phyloP scores from a whole-genome alignment of 2,329 filamentous ascomycete species.

The Cytospora leucostoma region DNA sequence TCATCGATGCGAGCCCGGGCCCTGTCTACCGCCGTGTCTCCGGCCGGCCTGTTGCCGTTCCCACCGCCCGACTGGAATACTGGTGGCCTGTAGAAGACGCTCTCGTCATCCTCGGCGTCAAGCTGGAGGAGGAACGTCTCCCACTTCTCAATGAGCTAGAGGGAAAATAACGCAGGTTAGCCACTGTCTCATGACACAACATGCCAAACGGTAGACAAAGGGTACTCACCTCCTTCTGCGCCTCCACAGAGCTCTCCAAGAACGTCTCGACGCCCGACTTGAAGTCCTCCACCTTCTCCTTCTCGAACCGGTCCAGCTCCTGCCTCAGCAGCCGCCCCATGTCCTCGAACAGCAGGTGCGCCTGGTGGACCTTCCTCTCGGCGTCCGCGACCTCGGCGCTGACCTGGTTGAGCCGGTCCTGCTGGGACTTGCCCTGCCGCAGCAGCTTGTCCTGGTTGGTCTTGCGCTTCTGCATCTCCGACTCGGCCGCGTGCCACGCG shows the following conservation, averaged over 20 bases:
- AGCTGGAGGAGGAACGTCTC: slow-evolving; percentile 97
- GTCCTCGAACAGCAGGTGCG: slow-evolving; percentile 88
- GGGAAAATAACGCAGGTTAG: background rate
- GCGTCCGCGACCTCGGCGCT: slow-evolving; percentile 93
- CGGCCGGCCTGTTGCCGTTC: slow-evolving; percentile 46
- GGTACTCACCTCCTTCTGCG: slow-evolving; percentile 86
- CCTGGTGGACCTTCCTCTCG: slow-evolving; percentile 89
- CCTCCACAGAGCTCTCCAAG: slow-evolving; percentile 93
- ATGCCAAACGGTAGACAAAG: background rate
- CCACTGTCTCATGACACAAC: background rate
- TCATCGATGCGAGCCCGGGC: slow-evolving; percentile 61
- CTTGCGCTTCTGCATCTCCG: slow-evolving; percentile 88
- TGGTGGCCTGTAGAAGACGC: slow-evolving; percentile 65
- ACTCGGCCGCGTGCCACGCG: slow-evolving; percentile 88
- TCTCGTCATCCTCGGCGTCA: slow-evolving; percentile 86
- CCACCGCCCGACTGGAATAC: slow-evolving; percentile 49
- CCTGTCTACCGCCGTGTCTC: slow-evolving; percentile 61
- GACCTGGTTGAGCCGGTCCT: slow-evolving; percentile 90
- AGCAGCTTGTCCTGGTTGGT: slow-evolving; percentile 90
- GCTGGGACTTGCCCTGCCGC: slow-evolving; percentile 90
- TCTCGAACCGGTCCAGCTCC: slow-evolving; percentile 92
- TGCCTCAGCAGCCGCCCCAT: slow-evolving; percentile 92
- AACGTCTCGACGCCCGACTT: slow-evolving; percentile 98
- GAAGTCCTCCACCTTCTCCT: slow-evolving; percentile 98
- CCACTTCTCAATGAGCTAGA: slow-evolving; percentile 80